phyloP scores from a whole-genome alignment of 1,139 yeast species.

The Debaryomyces sp. region DNA sequence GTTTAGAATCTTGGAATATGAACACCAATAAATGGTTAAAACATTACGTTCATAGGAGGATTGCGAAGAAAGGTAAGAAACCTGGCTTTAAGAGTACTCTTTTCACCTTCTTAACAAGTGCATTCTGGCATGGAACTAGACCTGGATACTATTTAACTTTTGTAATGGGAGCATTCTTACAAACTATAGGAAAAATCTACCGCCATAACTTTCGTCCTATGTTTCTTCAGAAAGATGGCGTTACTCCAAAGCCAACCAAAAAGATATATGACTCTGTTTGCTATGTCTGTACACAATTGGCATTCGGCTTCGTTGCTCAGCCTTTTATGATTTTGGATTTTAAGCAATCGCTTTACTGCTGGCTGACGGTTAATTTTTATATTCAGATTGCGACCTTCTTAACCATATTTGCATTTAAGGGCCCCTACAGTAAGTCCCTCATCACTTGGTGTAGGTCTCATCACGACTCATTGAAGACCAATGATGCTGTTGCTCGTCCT shows the following conservation, averaged over 20 bases:
- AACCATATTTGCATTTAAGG: slow-evolving; percentile 62
- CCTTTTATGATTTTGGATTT: slow-evolving; percentile 83
- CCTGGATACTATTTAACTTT: slow-evolving; percentile 95
- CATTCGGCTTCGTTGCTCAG: slow-evolving; percentile 79
- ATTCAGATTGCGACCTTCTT: slow-evolving; percentile 57
- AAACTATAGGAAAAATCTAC: slow-evolving; percentile 77
- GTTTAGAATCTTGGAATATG: slow-evolving; percentile 95
- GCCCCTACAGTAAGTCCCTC: slow-evolving; percentile 63
- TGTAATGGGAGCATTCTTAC: slow-evolving; percentile 83
- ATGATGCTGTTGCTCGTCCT: neutral
- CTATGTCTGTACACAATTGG: slow-evolving; percentile 71
- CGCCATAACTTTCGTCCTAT: slow-evolving; percentile 87
- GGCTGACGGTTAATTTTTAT: slow-evolving; percentile 76
- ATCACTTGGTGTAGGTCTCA: slow-evolving; percentile 29
- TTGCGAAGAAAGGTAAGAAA: slow-evolving; percentile 71
- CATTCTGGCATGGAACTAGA: slow-evolving; percentile 97
- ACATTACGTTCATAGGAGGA: slow-evolving; percentile 82
- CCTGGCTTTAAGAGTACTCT: slow-evolving; percentile 89
- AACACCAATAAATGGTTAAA: slow-evolving; percentile 96
- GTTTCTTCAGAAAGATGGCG: slow-evolving; percentile 71
- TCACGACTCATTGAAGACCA: slow-evolving; percentile 17
- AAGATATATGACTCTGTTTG: slow-evolving; percentile 66
- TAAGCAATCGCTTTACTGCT: slow-evolving; percentile 60
- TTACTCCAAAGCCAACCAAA: slow-evolving; percentile 62
- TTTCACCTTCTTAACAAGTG: slow-evolving; percentile 86